These are phyloP conservation scores for Cadophora sp. DNA, from an alignment of 2,329 filamentous ascomycete genomes.

Conservation along the genomic window DNA sequence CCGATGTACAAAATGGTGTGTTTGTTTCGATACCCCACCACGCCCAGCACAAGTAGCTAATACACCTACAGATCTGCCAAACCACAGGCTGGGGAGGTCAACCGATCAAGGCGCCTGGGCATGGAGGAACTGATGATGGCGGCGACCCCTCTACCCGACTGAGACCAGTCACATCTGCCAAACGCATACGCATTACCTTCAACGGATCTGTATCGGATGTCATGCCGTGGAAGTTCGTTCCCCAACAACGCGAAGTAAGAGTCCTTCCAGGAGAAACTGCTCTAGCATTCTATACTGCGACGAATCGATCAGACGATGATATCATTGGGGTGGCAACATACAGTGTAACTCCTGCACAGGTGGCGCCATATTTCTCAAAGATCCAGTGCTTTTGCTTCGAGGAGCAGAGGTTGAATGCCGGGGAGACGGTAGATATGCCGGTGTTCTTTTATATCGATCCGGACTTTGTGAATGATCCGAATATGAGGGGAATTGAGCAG, in stretches of 20 bases:
- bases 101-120: slow-evolving; percentile 80
- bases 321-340: slow-evolving; percentile 99
- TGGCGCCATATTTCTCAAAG: slow-evolving; percentile 98
- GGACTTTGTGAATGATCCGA: slow-evolving; percentile 88
- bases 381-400: slow-evolving; percentile 99
- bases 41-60: slow-evolving; percentile 21
- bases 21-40: slow-evolving; percentile 16
- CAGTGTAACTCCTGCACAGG: slow-evolving; percentile 93
- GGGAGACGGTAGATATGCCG: slow-evolving; percentile 98
- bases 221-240: slow-evolving; percentile 95
- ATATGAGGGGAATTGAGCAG: slow-evolving; percentile 93
- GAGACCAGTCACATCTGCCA: slow-evolving; percentile 78
- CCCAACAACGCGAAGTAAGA: slow-evolving; percentile 94
- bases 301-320: slow-evolving; percentile 86
- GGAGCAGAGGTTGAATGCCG: slow-evolving; percentile 90
- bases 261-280: slow-evolving; percentile 97
- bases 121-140: slow-evolving; percentile 60
- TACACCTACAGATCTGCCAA: slow-evolving; percentile 70
- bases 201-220: slow-evolving; percentile 94
- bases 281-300: slow-evolving; percentile 96
- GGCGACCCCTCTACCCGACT: slow-evolving; percentile 77
- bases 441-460: slow-evolving; percentile 99
- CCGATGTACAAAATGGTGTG: slow-evolving; percentile 86
- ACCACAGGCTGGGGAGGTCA: slow-evolving; percentile 93
- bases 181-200: slow-evolving; percentile 93